These are phyloP conservation scores for Anaeramoeba flamelloides DNA, from an alignment of 78 protist species.

Conservation along the genomic window DNA sequence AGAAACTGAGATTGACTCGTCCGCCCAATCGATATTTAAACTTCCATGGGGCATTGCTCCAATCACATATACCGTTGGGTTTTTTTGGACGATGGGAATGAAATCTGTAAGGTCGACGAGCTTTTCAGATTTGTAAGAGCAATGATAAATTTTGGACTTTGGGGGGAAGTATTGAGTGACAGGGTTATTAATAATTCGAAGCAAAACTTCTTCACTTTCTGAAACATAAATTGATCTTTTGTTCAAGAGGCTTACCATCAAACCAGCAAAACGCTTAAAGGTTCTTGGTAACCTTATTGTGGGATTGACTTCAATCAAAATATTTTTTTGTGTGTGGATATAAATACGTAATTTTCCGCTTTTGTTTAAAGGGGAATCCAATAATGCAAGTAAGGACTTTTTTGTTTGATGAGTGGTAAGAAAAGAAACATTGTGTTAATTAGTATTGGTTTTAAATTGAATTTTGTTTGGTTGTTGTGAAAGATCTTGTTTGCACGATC, in stretches of 20 bases:
- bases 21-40: neutral
- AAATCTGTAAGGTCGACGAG: neutral
- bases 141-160: constrained; percentile 15
- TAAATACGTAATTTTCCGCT: constrained; percentile 14
- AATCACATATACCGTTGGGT: neutral
- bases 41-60: neutral
- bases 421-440: no score
- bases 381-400: neutral
- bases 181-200: constrained; percentile 83
- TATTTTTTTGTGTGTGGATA: constrained; percentile 5
- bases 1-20: neutral
- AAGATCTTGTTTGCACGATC: no score
- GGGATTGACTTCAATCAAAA: constrained; percentile 17
- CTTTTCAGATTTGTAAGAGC: neutral
- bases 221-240: constrained; percentile 70
- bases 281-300: constrained; percentile 22
- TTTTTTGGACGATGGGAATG: neutral
- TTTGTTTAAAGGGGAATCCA: constrained; percentile 25
- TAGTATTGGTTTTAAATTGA: no score
- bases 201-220: constrained; percentile 59
- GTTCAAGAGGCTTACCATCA: constrained; percentile 68
- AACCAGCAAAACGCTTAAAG: constrained; percentile 9
- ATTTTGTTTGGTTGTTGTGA: no score
- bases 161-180: constrained; percentile 68
- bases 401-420: neutral